Percentiles rank a stretch among this genome's conserved stretches.
Conservation (phyloP, 2,329 filamentous ascomycete species). For the Rhynchosporium secalis region DNA sequence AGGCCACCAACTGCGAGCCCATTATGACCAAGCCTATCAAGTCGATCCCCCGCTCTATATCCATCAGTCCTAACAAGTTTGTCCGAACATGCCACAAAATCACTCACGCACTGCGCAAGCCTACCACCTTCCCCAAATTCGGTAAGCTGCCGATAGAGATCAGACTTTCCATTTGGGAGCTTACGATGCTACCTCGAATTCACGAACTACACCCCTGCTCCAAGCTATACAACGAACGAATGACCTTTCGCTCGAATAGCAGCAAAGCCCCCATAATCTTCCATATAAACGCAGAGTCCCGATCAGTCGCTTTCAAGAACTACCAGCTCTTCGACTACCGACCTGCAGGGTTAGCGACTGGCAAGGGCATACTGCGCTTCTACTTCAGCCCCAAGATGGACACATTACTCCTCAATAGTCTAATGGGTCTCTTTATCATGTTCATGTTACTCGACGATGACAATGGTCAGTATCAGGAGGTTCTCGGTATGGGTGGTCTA, state of each 20-base stretch:
- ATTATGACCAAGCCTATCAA: too few relatives aligned
- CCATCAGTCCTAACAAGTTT: conserved; percentile 51
- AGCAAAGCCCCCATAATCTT: conserved; percentile 34
- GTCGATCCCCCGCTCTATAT: conserved; percentile 4
- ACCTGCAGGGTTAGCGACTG: conserved; percentile 23
- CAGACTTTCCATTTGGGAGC: conserved; percentile 36
- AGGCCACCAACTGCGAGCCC: too few relatives aligned
- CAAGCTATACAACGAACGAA: conserved; percentile 37
- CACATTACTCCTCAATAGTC: conserved; percentile 36
- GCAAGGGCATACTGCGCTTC: conserved; percentile 37
- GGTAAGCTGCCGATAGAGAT: conserved; percentile 33
- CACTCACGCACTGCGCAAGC: conserved; percentile 19
- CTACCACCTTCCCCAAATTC: conserved; percentile 30
- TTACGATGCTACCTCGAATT: conserved; percentile 31
- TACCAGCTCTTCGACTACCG: conserved; percentile 36
- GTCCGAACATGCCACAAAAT: conserved; percentile 79
- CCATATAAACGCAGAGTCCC: conserved; percentile 34
- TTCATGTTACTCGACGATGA: conserved; percentile 37
- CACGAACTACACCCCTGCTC: conserved; percentile 39
- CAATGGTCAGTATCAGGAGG: conserved; percentile 27
- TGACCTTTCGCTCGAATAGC: conserved; percentile 39
- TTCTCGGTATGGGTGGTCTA: conserved; percentile 21
- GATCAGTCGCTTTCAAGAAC: conserved; percentile 31
- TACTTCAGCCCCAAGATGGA: conserved; percentile 36
- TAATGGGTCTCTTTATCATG: conserved; percentile 39